These are phyloP conservation scores for Moniliella sp. DNA, from an alignment of 1,284 basidiomycete genomes.

Conservation along the genomic window DNA sequence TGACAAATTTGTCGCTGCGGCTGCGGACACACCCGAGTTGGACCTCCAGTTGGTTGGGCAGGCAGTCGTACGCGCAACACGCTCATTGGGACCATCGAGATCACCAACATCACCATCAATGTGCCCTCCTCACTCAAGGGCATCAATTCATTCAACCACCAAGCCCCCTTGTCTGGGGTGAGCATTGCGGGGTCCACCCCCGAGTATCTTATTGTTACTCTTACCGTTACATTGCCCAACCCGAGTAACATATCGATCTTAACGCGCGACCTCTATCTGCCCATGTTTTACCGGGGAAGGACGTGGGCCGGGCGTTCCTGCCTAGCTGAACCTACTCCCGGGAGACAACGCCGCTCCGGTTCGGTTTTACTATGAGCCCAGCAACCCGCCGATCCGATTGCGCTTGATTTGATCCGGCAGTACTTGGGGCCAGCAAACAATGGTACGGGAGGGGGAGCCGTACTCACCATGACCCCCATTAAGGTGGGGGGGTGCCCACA, in stretches of 20 bases:
- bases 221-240: conserved; percentile 12
- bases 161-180: conserved; percentile 42
- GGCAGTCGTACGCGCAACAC: conserved; percentile 46
- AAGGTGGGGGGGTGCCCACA: too few relatives aligned
- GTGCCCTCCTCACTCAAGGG: conserved; percentile 44
- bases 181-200: conserved; percentile 13
- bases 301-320: conserved; percentile 36
- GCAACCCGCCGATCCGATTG: conserved; percentile 46
- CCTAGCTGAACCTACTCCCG: conserved; percentile 39
- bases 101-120: conserved; percentile 46
- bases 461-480: too few relatives aligned
- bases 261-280: conserved; percentile 44
- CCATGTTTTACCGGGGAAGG: conserved; percentile 44
- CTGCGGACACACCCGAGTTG: conserved; percentile 41
- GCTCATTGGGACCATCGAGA: conserved; percentile 47
- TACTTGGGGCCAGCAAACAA: conserved; percentile 32
- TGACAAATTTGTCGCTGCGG: conserved; percentile 42
- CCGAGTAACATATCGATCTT: conserved; percentile 42
- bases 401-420: conserved; percentile 32
- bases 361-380: conserved; percentile 50
- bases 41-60: conserved; percentile 43
- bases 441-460: too few relatives aligned
- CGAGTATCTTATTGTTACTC: conserved; percentile 6
- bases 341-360: conserved; percentile 42
- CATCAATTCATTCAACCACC: conserved; percentile 34